These are phyloP conservation scores for Chaetomium olivaceum DNA, from an alignment of 2,329 filamentous ascomycete species.

Conservation along the genomic window DNA sequence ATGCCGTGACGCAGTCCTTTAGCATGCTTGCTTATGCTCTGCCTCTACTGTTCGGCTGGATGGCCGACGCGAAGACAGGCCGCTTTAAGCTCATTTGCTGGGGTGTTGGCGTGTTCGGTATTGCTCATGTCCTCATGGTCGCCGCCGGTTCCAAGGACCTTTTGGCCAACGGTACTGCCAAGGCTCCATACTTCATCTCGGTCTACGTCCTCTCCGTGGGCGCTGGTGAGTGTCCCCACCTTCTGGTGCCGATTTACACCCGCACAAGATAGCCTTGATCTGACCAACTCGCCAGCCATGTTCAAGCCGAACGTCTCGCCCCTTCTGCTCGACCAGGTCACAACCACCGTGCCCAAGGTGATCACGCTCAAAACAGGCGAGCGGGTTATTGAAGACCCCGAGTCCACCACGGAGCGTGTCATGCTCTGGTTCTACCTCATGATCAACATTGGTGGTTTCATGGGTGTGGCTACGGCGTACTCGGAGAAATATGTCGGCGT, in stretches of 20 bases:
- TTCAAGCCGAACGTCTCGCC: constrained; percentile 76
- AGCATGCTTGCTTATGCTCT: constrained; percentile 58
- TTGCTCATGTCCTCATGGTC: constrained; percentile 69
- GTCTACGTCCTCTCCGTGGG: constrained; percentile 57
- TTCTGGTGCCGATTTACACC: background rate
- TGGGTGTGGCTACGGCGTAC: constrained; percentile 54
- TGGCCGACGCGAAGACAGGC: constrained; percentile 69
- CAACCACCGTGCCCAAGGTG: constrained; percentile 55
- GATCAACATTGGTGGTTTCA: constrained; percentile 57
- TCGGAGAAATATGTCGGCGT: constrained; percentile 52
- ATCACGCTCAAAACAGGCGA: constrained; percentile 56
- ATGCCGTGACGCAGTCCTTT: constrained; percentile 56
- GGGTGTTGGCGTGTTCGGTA: constrained; percentile 65
- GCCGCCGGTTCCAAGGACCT: constrained; percentile 54
- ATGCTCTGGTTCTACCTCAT: constrained; percentile 65
- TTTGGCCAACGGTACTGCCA: constrained; percentile 47
- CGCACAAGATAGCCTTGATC: background rate
- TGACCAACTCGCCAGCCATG: constrained; percentile 37
- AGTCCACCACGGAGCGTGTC: constrained; percentile 63
- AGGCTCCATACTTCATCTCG: constrained; percentile 62
- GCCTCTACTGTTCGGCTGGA: constrained; percentile 55
- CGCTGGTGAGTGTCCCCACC: constrained; percentile 52
- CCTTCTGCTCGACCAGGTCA: constrained; percentile 66
- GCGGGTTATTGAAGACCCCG: constrained; percentile 68
- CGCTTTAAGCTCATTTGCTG: constrained; percentile 72